A percentile compares a stretch with the other conserved stretches of the same genome.
Conservation (phyloP, 495 filamentous ascomycete species). For the Penicillium alfredii region DNA sequence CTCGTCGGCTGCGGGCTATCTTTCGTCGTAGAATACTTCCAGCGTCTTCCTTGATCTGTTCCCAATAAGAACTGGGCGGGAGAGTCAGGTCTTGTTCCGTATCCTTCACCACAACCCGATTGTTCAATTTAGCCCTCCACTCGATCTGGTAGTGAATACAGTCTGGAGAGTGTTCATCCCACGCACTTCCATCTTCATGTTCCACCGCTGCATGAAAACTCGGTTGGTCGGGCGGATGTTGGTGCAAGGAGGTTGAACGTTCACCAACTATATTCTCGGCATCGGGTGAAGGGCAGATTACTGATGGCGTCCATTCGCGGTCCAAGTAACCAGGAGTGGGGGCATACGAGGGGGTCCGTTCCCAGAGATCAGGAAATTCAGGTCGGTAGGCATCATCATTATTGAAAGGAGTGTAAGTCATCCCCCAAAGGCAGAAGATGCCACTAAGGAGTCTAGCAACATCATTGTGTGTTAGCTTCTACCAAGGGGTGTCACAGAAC, state of each 20-base stretch:
- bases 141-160: constrained; percentile 32
- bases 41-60: no score
- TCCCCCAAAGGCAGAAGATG: constrained; percentile 12
- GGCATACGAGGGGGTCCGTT: neutral
- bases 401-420: constrained; percentile 11
- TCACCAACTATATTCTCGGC: no score
- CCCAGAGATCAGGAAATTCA: constrained; percentile 1
- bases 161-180: constrained; percentile 23
- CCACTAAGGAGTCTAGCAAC: constrained; percentile 12
- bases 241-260: no score
- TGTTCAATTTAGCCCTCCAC: constrained; percentile 27
- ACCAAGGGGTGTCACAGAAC: constrained; percentile 4
- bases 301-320: no score
- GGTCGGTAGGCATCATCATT: constrained; percentile 10
- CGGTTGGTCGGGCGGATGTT: no score
- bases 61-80: constrained; percentile 12
- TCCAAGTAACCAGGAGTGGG: no score
- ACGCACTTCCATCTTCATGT: no score
- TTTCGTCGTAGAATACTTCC: no score
- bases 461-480: constrained; percentile 12
- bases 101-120: constrained; percentile 21
- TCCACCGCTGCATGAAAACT: no score
- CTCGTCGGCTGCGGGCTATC: no score
- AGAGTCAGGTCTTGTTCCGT: constrained; percentile 23
- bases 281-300: no score